Conservation (phyloP, 305 asterid genomes). For the Solanum hybrid region DNA sequence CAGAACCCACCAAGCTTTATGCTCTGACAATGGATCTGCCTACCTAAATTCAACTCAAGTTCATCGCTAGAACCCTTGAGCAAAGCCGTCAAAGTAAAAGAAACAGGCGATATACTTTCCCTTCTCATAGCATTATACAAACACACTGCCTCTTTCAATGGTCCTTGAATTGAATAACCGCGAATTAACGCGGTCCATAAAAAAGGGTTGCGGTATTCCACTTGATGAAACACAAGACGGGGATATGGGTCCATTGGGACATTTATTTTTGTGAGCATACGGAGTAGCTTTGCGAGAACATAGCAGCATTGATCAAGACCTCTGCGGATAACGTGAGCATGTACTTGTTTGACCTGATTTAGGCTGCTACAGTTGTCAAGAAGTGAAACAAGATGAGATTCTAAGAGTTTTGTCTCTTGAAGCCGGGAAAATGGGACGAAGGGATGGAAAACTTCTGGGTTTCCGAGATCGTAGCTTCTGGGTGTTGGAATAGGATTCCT, state of each 20-base stretch:
- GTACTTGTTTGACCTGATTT: constrained; percentile 55
- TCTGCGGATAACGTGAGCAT: constrained; percentile 46
- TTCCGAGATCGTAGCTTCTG: neutral
- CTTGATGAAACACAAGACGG: constrained; percentile 38
- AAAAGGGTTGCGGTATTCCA: constrained; percentile 52
- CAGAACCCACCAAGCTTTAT: constrained; percentile 58
- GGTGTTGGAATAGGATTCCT: neutral
- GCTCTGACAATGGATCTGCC: constrained; percentile 56
- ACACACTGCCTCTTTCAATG: constrained; percentile 32
- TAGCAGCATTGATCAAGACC: constrained; percentile 68
- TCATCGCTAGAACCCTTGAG: constrained; percentile 41
- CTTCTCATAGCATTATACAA: constrained; percentile 51
- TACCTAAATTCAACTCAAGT: constrained; percentile 33
- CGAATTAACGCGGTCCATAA: constrained; percentile 67
- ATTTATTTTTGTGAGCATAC: constrained; percentile 41
- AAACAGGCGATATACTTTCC: constrained; percentile 35
- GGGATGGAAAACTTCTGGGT: constrained; percentile 3
- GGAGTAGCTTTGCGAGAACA: constrained; percentile 50
- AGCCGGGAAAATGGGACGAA: constrained; percentile 59
- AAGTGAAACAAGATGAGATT: constrained; percentile 34
- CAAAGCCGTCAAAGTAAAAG: constrained; percentile 60
- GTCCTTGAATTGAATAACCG: constrained; percentile 40
- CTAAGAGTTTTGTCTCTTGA: constrained; percentile 48
- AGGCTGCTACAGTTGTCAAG: constrained; percentile 50
- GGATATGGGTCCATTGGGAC: constrained; percentile 47